Percentiles rank a stretch among this genome's conserved stretches.
Evolutionary conservation across 768 basidiomycete species (phyloP).

Genomic region (Lactarius vividus): DNA sequence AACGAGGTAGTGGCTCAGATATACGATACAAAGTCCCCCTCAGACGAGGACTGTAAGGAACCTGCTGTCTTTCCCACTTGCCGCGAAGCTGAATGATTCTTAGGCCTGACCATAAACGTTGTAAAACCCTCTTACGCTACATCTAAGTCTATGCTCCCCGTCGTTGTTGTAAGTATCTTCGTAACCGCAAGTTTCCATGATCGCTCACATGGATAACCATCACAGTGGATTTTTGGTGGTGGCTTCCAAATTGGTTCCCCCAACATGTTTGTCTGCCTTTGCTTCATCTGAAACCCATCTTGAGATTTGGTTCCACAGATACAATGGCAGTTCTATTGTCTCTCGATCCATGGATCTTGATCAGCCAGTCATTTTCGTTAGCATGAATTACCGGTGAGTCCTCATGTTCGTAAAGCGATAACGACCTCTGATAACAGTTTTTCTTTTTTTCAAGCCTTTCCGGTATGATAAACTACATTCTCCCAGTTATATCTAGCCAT

Average conservation of each 20-base stretch:
- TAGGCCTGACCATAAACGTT: constrained; percentile 32
- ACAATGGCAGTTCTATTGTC: constrained; percentile 30
- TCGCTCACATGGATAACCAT: neutral
- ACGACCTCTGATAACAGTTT: neutral
- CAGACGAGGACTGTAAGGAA: constrained; percentile 30
- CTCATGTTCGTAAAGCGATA: neutral
- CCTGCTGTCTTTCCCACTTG: neutral
- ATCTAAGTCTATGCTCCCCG: constrained; percentile 26
- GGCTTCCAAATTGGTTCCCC: constrained; percentile 20
- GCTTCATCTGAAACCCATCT: neutral
- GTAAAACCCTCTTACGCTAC: constrained; percentile 24
- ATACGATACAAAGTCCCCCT: constrained; percentile 6
- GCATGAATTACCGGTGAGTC: constrained; percentile 32
- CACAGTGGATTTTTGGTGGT: constrained; percentile 32
- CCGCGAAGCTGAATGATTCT: neutral
- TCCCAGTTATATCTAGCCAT: neutral
- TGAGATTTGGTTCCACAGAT: constrained; percentile 11
- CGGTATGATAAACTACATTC: constrained; percentile 4
- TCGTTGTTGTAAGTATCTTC: constrained; percentile 29
- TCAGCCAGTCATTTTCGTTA: constrained; percentile 31
- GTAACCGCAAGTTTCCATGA: no score
- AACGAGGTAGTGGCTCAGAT: neutral
- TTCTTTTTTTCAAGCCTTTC: constrained; percentile 18
- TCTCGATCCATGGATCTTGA: constrained; percentile 29
- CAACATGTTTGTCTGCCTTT: constrained; percentile 5